A percentile compares a stretch with the other conserved stretches of the same genome.
Conservation (phyloP, 2,329 filamentous ascomycete genomes). For the Fusarium sp. region DNA sequence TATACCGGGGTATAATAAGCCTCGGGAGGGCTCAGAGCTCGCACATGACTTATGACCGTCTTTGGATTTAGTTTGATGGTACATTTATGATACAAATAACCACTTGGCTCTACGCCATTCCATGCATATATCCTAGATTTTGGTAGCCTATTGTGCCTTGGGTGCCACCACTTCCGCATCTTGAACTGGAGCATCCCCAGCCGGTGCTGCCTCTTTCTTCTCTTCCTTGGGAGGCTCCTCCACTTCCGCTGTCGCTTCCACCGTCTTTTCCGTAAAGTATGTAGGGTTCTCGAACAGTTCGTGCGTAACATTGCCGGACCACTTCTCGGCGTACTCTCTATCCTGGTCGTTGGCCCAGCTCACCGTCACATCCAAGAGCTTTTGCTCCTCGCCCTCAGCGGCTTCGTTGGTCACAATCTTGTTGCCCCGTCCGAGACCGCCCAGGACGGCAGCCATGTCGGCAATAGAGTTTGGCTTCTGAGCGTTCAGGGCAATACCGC, state of each 20-base stretch:
- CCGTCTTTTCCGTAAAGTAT: slow-evolving; percentile 33
- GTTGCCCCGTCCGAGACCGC: slow-evolving; percentile 64
- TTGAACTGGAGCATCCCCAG: not conserved
- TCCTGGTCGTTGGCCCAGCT: slow-evolving; percentile 65
- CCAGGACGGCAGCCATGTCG: slow-evolving; percentile 71
- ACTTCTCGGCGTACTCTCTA: slow-evolving; percentile 58
- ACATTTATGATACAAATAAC: slow-evolving; percentile 47
- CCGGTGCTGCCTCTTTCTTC: not conserved
- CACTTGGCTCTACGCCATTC: slow-evolving; percentile 41
- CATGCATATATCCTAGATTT: slow-evolving; percentile 24
- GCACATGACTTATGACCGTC: slow-evolving; percentile 32
- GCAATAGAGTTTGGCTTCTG: slow-evolving; percentile 73
- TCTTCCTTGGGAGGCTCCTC: not conserved
- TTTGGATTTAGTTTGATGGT: slow-evolving; percentile 44
- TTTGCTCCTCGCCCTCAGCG: slow-evolving; percentile 29
- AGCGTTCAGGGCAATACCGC: slow-evolving; percentile 66
- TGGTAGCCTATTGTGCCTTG: not conserved
- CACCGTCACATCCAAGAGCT: slow-evolving; percentile 58
- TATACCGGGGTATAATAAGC: slow-evolving; percentile 13
- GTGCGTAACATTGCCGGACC: slow-evolving; percentile 68
- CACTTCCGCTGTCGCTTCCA: slow-evolving; percentile 23
- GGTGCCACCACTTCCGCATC: not conserved
- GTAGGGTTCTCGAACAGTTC: slow-evolving; percentile 50
- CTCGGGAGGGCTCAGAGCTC: not conserved
- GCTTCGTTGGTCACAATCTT: slow-evolving; percentile 52